Conservation (phyloP, 768 basidiomycete genomes). For the Naematelia aurantialba region DNA sequence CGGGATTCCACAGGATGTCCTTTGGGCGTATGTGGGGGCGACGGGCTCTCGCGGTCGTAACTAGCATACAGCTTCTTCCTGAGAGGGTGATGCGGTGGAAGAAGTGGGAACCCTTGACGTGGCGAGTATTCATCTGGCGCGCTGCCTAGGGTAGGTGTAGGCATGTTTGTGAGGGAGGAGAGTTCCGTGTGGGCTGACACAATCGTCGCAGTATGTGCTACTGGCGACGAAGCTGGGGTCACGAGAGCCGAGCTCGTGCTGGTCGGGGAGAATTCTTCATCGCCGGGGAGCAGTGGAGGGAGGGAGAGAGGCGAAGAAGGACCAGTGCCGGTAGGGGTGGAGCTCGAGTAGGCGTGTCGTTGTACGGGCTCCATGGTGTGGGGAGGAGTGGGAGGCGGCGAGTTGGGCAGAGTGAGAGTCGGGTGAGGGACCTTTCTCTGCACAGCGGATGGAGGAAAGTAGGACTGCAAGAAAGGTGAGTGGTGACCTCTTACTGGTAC, state of each 20-base stretch:
- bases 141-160: slow-evolving; percentile 20
- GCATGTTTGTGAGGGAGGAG: slow-evolving; percentile 15
- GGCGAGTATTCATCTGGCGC: slow-evolving; percentile 10
- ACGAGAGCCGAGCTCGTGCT: slow-evolving; percentile 13
- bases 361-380: slow-evolving; percentile 1
- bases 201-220: slow-evolving; percentile 13
- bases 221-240: slow-evolving; percentile 12
- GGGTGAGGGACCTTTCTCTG: not conserved
- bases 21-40: slow-evolving; percentile 38
- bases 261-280: slow-evolving; percentile 22
- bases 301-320: slow-evolving; percentile 24
- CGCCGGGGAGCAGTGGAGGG: slow-evolving; percentile 19
- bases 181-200: slow-evolving; percentile 24
- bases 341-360: slow-evolving; percentile 3
- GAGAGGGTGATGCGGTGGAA: slow-evolving; percentile 34
- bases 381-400: not conserved
- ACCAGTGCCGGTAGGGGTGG: slow-evolving; percentile 1
- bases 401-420: not conserved
- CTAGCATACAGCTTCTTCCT: slow-evolving; percentile 18
- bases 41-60: slow-evolving; percentile 1
- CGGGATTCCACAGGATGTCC: slow-evolving; percentile 31
- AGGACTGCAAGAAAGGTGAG: no score
- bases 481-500: no score
- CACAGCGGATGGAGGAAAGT: not conserved
- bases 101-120: slow-evolving; percentile 20